Evolutionary conservation across 139 green algal genomes (phyloP).

Genomic region (Eudorina sp.): DNA sequence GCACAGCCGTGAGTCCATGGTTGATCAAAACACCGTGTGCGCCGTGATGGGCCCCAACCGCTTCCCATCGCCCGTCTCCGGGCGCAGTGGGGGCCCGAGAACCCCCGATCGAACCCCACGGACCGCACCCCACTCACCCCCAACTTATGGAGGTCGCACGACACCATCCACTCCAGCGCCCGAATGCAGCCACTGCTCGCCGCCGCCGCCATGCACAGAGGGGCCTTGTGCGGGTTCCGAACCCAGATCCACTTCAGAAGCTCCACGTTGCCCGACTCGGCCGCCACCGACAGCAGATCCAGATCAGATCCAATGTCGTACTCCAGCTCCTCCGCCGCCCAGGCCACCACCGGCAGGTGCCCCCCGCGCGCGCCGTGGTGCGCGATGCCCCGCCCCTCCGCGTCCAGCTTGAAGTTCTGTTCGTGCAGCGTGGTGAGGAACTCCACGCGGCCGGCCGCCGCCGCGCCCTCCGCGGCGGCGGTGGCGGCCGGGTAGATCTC

Average conservation of each 20-base stretch:
- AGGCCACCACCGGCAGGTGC: background rate
- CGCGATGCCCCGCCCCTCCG: background rate
- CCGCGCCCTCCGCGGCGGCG: background rate
- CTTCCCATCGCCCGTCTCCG: background rate
- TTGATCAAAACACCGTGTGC: background rate
- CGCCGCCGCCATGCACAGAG: background rate
- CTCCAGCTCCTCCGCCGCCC: background rate
- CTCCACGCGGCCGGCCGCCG: background rate
- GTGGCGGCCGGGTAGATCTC: background rate
- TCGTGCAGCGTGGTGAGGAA: background rate
- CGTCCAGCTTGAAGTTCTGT: background rate
- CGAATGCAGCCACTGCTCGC: background rate
- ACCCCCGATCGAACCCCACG: too few species aligned
- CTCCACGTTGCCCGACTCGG: background rate
- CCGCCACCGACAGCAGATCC: background rate
- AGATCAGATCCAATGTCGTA: background rate
- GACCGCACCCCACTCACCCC: background rate
- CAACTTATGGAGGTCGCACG: background rate
- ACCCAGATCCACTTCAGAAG: background rate
- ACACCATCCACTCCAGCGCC: constrained; percentile 12
- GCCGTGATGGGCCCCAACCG: background rate
- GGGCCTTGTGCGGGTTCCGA: background rate
- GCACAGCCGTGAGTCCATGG: background rate
- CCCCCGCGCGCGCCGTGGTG: background rate
- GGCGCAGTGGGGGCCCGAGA: background rate